Evolutionary conservation across 805 yeast species (phyloP).

Genomic region (Sugiyamaella floridensis): DNA sequence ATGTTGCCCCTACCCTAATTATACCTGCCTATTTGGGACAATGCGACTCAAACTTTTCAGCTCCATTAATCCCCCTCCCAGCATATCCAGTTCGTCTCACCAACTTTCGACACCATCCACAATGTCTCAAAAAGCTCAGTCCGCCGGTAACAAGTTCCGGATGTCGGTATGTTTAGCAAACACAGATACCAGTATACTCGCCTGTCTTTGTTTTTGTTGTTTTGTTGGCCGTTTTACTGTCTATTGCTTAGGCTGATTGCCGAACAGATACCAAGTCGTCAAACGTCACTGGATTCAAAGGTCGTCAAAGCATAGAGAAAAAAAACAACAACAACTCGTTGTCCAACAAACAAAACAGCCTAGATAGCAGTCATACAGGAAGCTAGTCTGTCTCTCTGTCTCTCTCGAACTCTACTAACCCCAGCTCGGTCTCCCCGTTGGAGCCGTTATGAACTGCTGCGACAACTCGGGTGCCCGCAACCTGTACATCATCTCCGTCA

Average conservation of each 20-base stretch:
- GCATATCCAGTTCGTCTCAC: not conserved
- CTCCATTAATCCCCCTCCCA: not conserved
- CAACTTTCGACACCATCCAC: conserved; percentile 6
- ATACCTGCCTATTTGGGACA: not conserved
- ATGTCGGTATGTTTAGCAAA: conserved; percentile 75
- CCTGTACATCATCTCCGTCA: conserved; percentile 97
- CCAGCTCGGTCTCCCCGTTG: conserved; percentile 97
- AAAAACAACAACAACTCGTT: too few relatives aligned
- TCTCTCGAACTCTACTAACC: not conserved
- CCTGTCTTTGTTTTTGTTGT: too few relatives aligned
- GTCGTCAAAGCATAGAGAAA: too few relatives aligned
- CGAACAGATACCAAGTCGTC: too few relatives aligned
- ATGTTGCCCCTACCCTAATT: not conserved
- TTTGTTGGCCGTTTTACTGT: too few relatives aligned
- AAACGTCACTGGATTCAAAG: too few relatives aligned
- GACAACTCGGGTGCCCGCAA: conserved; percentile 99
- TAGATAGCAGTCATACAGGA: too few relatives aligned
- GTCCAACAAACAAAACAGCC: too few relatives aligned
- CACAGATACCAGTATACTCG: too few relatives aligned
- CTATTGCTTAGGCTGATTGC: too few relatives aligned
- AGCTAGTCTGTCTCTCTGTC: too few relatives aligned
- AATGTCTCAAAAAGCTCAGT: conserved; percentile 44
- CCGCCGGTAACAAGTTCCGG: conserved; percentile 99
- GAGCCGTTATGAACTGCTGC: conserved; percentile 99
- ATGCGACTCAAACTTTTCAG: not conserved